Evolutionary conservation across 768 basidiomycete species (phyloP).

Genomic region (Hirschioporus abietinus): DNA sequence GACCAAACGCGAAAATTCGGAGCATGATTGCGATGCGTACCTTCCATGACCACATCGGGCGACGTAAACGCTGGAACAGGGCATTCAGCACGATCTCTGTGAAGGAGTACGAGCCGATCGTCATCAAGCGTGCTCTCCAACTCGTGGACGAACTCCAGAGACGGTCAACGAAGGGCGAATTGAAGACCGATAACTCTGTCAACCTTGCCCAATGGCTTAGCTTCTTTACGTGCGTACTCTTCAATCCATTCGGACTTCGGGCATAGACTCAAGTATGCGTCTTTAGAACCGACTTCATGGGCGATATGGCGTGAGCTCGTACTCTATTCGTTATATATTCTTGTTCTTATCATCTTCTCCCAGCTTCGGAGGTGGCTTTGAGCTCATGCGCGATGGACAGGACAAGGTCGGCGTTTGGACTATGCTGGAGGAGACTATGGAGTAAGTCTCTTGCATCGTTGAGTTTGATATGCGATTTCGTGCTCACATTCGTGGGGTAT

Average conservation of each 20-base stretch:
- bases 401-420: slow-evolving; percentile 41
- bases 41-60: slow-evolving; percentile 37
- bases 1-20: slow-evolving; percentile 28
- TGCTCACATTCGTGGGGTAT: background rate
- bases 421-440: slow-evolving; percentile 38
- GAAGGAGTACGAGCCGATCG: slow-evolving; percentile 38
- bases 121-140: slow-evolving; percentile 34
- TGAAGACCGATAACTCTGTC: background rate
- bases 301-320: slow-evolving; percentile 31
- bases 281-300: slow-evolving; percentile 32
- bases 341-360: background rate
- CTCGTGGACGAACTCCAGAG: slow-evolving; percentile 33
- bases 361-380: slow-evolving; percentile 35
- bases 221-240: slow-evolving; percentile 30
- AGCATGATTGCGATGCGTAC: slow-evolving; percentile 34
- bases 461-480: background rate
- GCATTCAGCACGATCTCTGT: slow-evolving; percentile 41
- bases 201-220: slow-evolving; percentile 25
- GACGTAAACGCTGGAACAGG: slow-evolving; percentile 46
- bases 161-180: slow-evolving; percentile 11
- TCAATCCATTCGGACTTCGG: background rate
- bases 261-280: background rate
- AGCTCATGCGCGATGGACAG: slow-evolving; percentile 29
- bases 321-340: background rate
- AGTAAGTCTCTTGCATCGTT: slow-evolving; percentile 24